These are phyloP conservation scores for Clitoria ternatea DNA, from an alignment of 306 rosid genomes.

Conservation along the genomic window DNA sequence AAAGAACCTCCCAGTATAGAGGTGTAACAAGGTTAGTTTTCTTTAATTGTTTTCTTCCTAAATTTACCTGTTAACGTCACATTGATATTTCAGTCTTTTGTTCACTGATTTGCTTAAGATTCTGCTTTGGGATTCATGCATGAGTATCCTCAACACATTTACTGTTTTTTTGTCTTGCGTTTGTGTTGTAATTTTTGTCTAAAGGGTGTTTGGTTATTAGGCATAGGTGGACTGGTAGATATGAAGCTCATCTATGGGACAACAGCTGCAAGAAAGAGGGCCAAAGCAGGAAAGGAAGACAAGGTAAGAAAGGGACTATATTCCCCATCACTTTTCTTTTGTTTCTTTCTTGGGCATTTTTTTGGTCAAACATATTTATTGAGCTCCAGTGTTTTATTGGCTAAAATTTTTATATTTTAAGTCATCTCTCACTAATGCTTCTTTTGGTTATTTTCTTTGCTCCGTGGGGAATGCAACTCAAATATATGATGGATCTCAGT, in stretches of 20 bases:
- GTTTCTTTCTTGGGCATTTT: conserved; percentile 6
- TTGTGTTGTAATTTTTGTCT: neutral
- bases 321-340: neutral
- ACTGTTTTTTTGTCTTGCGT: neutral
- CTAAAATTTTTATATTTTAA: conserved; percentile 6
- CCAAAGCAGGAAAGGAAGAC: conserved; percentile 95
- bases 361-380: conserved; percentile 20
- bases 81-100: neutral
- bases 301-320: conserved; percentile 51
- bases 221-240: conserved; percentile 96
- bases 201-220: conserved; percentile 38
- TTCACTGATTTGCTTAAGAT: neutral
- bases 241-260: conserved; percentile 98
- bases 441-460: neutral
- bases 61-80: neutral
- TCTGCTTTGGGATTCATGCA: neutral
- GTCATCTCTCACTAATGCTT: conserved; percentile 14
- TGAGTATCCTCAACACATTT: neutral
- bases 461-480: conserved; percentile 35
- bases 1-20: conserved; percentile 86
- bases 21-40: conserved; percentile 81
- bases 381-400: neutral
- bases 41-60: neutral
- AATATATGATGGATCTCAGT: conserved; percentile 48
- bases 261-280: conserved; percentile 94